These are phyloP conservation scores for Stagonosporopsis tanaceti DNA, from an alignment of 2,329 filamentous ascomycete genomes.

Conservation along the genomic window DNA sequence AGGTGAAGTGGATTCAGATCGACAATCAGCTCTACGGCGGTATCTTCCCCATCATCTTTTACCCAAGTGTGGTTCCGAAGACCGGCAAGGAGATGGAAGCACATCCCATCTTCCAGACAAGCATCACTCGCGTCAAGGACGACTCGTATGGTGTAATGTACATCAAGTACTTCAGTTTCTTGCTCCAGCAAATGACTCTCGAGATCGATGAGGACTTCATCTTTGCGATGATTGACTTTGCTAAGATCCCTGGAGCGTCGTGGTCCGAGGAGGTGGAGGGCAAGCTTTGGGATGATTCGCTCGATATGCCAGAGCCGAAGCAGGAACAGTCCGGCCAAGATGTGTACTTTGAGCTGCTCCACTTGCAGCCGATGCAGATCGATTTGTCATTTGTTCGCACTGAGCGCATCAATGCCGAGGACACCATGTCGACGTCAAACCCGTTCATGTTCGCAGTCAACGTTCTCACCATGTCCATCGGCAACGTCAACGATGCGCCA, in stretches of 20 bases:
- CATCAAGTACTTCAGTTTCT: conserved; percentile 94
- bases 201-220: conserved; percentile 99
- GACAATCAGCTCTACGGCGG: conserved; percentile 98
- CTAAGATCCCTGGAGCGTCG: conserved; percentile 87
- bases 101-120: conserved; percentile 91
- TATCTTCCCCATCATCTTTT: conserved; percentile 96
- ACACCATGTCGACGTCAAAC: conserved; percentile 86
- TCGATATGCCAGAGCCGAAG: conserved; percentile 92
- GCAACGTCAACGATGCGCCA: conserved; percentile 97
- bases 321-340: conserved; percentile 86
- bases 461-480: conserved; percentile 98
- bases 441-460: conserved; percentile 99
- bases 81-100: conserved; percentile 95
- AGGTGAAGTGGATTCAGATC: conserved; percentile 98
- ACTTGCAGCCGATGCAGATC: conserved; percentile 97
- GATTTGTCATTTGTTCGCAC: conserved; percentile 97
- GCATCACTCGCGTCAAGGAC: conserved; percentile 94
- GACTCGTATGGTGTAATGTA: conserved; percentile 98
- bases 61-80: conserved; percentile 97
- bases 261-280: conserved; percentile 87
- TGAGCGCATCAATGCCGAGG: conserved; percentile 93
- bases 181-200: conserved; percentile 97
- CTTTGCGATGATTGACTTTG: conserved; percentile 92
- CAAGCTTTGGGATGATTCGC: conserved; percentile 84
- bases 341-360: conserved; percentile 96